Evolutionary conservation across 768 basidiomycete genomes (phyloP).

Genomic region (Leccinum arenicola): DNA sequence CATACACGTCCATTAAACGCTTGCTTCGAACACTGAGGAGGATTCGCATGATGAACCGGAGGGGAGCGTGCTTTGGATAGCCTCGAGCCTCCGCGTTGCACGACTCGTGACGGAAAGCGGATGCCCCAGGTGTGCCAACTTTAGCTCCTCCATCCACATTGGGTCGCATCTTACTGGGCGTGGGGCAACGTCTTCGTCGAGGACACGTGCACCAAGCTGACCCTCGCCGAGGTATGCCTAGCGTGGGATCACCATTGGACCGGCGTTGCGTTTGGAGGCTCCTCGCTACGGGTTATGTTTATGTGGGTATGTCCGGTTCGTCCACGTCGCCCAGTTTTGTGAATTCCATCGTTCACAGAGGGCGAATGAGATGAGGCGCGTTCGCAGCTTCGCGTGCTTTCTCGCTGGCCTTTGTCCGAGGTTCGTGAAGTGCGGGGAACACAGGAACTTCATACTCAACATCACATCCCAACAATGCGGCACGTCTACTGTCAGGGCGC

Average conservation of each 20-base stretch:
- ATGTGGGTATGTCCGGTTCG: not conserved
- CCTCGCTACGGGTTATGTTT: not conserved
- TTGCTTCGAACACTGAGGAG: too few species aligned
- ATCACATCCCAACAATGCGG: too few species aligned
- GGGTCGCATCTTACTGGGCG: not conserved
- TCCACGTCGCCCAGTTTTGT: not conserved
- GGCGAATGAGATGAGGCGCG: not conserved
- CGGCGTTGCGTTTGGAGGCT: not conserved
- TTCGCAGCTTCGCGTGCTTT: not conserved
- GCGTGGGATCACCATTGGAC: not conserved
- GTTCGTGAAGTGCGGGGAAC: not conserved
- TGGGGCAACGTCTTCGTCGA: too few species aligned
- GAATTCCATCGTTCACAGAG: not conserved
- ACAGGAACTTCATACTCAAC: not conserved
- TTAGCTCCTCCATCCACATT: not conserved
- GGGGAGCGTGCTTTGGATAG: too few species aligned
- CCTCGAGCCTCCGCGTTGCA: too few species aligned
- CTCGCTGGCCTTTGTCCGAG: not conserved
- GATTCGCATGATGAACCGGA: too few species aligned
- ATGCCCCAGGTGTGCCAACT: too few species aligned
- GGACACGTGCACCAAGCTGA: not conserved
- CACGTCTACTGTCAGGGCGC: too few species aligned
- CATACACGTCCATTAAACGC: too few species aligned
- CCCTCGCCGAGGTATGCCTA: not conserved
- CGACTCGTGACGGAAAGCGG: too few species aligned